Conservation (phyloP, 2,329 filamentous ascomycete genomes). For the Annulohypoxylon truncatum region DNA sequence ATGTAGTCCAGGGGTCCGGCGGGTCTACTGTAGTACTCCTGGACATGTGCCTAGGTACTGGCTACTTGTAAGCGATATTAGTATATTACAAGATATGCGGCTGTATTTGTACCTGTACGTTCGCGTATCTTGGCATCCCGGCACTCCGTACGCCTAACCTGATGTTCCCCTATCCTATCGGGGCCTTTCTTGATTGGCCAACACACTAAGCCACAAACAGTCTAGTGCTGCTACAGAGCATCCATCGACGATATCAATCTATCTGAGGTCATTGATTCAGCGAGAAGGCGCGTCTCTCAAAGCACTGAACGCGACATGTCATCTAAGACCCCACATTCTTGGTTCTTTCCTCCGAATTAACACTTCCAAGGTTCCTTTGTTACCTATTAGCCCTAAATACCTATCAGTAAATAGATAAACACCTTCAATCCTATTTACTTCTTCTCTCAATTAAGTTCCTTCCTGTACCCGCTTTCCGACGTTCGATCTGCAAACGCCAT, state of each 20-base stretch:
- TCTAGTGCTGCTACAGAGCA: background rate
- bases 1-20: constrained; percentile 6
- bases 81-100: background rate
- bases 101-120: background rate
- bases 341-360: background rate
- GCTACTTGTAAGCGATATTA: background rate
- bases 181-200: background rate
- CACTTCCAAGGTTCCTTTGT: background rate
- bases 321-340: constrained; percentile 28
- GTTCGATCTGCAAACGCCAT: background rate
- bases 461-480: background rate
- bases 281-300: constrained; percentile 26
- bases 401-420: too few relatives aligned
- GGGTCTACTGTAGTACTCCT: background rate
- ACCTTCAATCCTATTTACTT: too few relatives aligned
- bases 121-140: constrained; percentile 4
- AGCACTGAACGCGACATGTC: constrained; percentile 18
- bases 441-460: background rate
- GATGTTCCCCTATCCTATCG: background rate
- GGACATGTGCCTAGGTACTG: background rate
- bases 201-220: constrained; percentile 5
- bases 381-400: background rate
- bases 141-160: background rate
- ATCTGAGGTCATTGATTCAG: background rate
- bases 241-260: background rate